Evolutionary conservation across 306 rosid species (phyloP).

Genomic region (Rosa multiflora): DNA sequence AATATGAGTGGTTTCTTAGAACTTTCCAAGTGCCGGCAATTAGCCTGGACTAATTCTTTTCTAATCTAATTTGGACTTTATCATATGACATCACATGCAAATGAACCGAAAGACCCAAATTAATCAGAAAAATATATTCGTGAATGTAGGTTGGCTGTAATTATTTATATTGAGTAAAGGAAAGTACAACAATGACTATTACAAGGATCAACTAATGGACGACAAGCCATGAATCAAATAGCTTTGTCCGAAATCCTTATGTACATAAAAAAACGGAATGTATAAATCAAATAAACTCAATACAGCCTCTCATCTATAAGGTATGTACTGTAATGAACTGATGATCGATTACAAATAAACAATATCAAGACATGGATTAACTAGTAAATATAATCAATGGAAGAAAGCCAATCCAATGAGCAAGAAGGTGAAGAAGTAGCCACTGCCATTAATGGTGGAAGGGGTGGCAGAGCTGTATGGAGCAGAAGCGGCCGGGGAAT

Average conservation of each 20-base stretch:
- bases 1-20: background rate
- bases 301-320: background rate
- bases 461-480: conserved; percentile 30
- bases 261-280: background rate
- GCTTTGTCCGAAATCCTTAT: conserved; percentile 8
- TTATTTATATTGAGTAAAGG: conserved; percentile 5
- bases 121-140: background rate
- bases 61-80: background rate
- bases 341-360: background rate
- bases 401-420: conserved; percentile 30
- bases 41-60: background rate
- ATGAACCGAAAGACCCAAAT: background rate
- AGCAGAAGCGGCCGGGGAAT: conserved; percentile 26
- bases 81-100: background rate
- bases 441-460: conserved; percentile 6
- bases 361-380: background rate
- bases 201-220: background rate
- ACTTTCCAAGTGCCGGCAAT: background rate
- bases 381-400: conserved; percentile 11
- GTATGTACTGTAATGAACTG: background rate
- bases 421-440: conserved; percentile 24
- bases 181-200: background rate
- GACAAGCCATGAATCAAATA: conserved; percentile 1
- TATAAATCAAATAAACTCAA: conserved; percentile 5
- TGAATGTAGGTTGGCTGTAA: background rate